Conservation (phyloP, 768 basidiomycete genomes). For the Kwoniella shandongensis region DNA sequence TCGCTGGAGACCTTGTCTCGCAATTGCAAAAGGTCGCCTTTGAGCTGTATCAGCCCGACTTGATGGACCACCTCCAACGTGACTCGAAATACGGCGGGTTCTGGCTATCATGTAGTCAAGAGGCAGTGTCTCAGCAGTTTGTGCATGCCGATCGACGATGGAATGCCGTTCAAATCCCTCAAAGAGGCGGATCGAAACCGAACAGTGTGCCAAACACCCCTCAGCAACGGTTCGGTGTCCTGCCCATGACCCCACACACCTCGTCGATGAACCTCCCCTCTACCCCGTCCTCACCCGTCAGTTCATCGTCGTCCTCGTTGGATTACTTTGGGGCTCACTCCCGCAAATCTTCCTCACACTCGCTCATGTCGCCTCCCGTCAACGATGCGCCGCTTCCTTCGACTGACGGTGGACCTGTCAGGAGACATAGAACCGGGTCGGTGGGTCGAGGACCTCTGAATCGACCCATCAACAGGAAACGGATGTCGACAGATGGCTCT, state of each 20-base stretch:
- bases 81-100: slow-evolving; percentile 29
- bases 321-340: slow-evolving; percentile 44
- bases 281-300: slow-evolving; percentile 41
- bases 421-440: slow-evolving; percentile 36
- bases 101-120: slow-evolving; percentile 45
- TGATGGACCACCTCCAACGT: background rate
- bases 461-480: slow-evolving; percentile 31
- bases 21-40: slow-evolving; percentile 82
- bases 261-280: slow-evolving; percentile 23
- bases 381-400: slow-evolving; percentile 25
- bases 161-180: slow-evolving; percentile 21
- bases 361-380: slow-evolving; percentile 29
- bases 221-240: slow-evolving; percentile 31
- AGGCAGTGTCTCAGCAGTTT: slow-evolving; percentile 29
- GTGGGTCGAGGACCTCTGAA: slow-evolving; percentile 26
- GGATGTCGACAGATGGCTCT: slow-evolving; percentile 23
- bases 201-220: slow-evolving; percentile 38
- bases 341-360: slow-evolving; percentile 34
- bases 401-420: slow-evolving; percentile 40
- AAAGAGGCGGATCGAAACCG: slow-evolving; percentile 23
- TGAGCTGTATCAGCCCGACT: slow-evolving; percentile 40
- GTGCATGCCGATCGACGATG: slow-evolving; percentile 29
- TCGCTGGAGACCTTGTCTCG: slow-evolving; percentile 89
- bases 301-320: slow-evolving; percentile 22
- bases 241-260: slow-evolving; percentile 49